Evolutionary conservation across 2,329 filamentous ascomycete genomes (phyloP).

Genomic region (Calonectria ilicicola): DNA sequence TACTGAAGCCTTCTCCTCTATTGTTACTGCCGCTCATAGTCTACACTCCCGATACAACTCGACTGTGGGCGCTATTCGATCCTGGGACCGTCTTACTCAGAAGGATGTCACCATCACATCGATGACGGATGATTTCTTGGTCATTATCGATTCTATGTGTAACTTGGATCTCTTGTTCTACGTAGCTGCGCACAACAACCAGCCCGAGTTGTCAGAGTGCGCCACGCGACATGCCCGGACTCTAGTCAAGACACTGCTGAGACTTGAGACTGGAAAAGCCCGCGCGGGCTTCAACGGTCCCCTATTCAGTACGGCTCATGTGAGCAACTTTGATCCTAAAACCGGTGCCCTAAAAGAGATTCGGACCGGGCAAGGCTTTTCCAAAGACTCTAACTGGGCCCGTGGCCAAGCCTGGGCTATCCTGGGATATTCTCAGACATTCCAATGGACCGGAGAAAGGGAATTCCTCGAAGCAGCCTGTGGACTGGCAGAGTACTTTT

Average conservation of each 20-base stretch:
- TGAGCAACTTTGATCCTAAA: conserved; percentile 60
- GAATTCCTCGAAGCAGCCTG: conserved; percentile 59
- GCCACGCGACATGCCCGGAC: conserved; percentile 55
- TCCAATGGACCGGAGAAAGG: conserved; percentile 58
- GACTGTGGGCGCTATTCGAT: conserved; percentile 59
- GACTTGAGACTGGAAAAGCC: conserved; percentile 44
- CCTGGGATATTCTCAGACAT: conserved; percentile 62
- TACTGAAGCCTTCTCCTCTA: conserved; percentile 49
- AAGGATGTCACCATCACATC: conserved; percentile 47
- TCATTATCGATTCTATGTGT: conserved; percentile 58
- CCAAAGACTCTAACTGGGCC: conserved; percentile 61
- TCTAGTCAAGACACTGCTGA: conserved; percentile 54
- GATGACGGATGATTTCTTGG: conserved; percentile 49
- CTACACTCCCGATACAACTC: conserved; percentile 57
- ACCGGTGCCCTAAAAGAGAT: conserved; percentile 57
- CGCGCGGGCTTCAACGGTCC: conserved; percentile 10
- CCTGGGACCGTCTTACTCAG: conserved; percentile 56
- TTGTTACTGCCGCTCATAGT: conserved; percentile 57
- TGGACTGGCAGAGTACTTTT: conserved; percentile 62
- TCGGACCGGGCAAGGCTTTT: conserved; percentile 62
- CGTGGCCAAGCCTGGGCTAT: conserved; percentile 66
- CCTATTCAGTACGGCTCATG: conserved; percentile 57
- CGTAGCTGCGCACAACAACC: conserved; percentile 46
- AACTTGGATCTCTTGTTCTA: conserved; percentile 54
- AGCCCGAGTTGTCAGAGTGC: conserved; percentile 39